Percentiles rank a stretch among this genome's conserved stretches.
phyloP scores from a whole-genome alignment of 2,329 filamentous ascomycete genomes.

The Dissoconium aciculare region DNA sequence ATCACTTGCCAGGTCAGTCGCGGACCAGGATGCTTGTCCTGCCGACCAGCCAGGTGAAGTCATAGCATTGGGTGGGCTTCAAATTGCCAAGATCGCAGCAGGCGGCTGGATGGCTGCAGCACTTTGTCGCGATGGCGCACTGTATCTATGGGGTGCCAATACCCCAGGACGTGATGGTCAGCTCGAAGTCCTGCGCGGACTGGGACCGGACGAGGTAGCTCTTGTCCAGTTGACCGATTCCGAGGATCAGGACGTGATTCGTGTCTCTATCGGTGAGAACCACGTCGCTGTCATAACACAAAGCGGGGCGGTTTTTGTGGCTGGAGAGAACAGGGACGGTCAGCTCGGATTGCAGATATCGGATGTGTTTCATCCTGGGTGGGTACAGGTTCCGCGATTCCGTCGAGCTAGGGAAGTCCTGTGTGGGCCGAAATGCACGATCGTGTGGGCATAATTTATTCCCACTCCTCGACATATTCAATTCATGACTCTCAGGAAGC shows the following conservation, averaged over 20 bases:
- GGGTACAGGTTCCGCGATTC: slow-evolving; percentile 11
- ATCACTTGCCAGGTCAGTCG: slow-evolving; percentile 40
- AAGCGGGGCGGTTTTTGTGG: slow-evolving; percentile 37
- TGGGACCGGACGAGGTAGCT: slow-evolving; percentile 15
- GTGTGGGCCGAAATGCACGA: slow-evolving; percentile 16
- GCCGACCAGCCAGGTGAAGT: slow-evolving; percentile 35
- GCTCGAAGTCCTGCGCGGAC: slow-evolving; percentile 13
- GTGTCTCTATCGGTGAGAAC: slow-evolving; percentile 43
- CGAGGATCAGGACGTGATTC: slow-evolving; percentile 33
- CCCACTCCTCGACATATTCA: no score
- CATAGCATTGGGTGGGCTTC: slow-evolving; percentile 37
- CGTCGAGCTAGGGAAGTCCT: slow-evolving; percentile 7
- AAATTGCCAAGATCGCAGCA: slow-evolving; percentile 37
- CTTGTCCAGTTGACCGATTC: slow-evolving; percentile 24
- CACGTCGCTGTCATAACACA: slow-evolving; percentile 44
- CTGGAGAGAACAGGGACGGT: slow-evolving; percentile 43
- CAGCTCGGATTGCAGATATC: slow-evolving; percentile 37
- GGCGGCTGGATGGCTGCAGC: slow-evolving; percentile 45
- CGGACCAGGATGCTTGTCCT: slow-evolving; percentile 25
- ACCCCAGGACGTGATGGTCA: slow-evolving; percentile 13
- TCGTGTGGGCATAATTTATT: no score
- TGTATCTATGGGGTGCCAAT: slow-evolving; percentile 46
- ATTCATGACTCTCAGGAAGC: slow-evolving; percentile 46
- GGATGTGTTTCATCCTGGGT: slow-evolving; percentile 14
- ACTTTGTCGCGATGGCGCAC: slow-evolving; percentile 40